Evolutionary conservation across 2,329 filamentous ascomycete genomes (phyloP), one percentile per base, ranked within the genome.

Genomic region (Magnaporthiopsis poae): DNA sequence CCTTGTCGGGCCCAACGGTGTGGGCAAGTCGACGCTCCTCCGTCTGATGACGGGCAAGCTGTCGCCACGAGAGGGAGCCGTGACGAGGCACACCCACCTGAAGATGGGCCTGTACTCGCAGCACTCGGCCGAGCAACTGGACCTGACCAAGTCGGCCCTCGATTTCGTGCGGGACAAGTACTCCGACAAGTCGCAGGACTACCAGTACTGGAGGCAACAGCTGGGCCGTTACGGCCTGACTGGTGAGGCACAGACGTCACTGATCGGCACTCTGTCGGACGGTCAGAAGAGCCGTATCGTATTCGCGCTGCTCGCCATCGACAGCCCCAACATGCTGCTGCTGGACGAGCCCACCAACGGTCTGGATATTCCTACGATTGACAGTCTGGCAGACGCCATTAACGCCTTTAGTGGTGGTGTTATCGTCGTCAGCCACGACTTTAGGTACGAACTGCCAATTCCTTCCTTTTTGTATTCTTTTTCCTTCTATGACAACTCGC

Each of bases 301-400:
- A 60, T 99, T 99, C 77, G 95, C 95, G 60, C 84, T 99, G 72
- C 83, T 99, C 71, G 95, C 95, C 71, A 97, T 99, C 71, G 95
- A 99, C 73, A 82, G 88, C 35, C 95, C 95, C 73, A 99, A 99
- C 85, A 99, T 99, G 95, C 81, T 99, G 73, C 80, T 99, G 72
- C 87, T 99, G 67, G 95, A 99, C 82, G 95, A 99, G 83, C 96
- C 95, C 78, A 99, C 95, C 77, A 99, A 99, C 88, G 95, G 95
- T 86, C 84, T 99, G 70, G 95, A 99, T 85, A 99, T 99, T 71
- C 93, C 95, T 36, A 98, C 95, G 66, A 99, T 99, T 75, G 95
- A 99, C 83, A 93, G 90, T 80, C 81, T 99, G 81, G 96, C 95
- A 2, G 94, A 99, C 75, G 95, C 95, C 73, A 99, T 99, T 82